phyloP scores from a whole-genome alignment of 1,139 yeast species.

The Hyphopichia burtonii region DNA sequence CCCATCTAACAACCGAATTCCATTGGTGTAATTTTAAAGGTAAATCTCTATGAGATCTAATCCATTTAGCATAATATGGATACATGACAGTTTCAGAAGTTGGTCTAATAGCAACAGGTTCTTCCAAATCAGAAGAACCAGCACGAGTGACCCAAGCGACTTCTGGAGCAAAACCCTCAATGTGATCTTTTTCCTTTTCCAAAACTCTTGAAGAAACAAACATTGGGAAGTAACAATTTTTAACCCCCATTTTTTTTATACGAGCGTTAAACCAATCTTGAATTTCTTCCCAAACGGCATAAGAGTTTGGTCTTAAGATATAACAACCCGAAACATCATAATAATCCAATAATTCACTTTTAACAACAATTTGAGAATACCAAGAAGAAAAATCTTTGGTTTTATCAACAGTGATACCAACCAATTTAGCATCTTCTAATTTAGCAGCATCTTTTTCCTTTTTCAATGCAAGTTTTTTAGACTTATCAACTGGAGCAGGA shows the following conservation, averaged over 20 bases:
- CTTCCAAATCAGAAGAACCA: constrained; percentile 90
- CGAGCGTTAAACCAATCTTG: constrained; percentile 80
- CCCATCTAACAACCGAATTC: constrained; percentile 99
- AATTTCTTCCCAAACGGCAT: constrained; percentile 91
- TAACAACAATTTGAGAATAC: constrained; percentile 94
- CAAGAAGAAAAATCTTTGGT: constrained; percentile 90
- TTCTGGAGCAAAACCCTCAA: constrained; percentile 99
- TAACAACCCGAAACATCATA: constrained; percentile 99
- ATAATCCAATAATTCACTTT: constrained; percentile 98
- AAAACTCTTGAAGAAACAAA: constrained; percentile 90
- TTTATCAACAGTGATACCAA: constrained; percentile 95
- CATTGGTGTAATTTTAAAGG: constrained; percentile 97
- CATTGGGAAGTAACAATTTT: constrained; percentile 98
- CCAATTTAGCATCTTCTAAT: constrained; percentile 84
- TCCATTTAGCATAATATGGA: constrained; percentile 99
- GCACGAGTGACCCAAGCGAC: constrained; percentile 99
- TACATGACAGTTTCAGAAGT: constrained; percentile 99
- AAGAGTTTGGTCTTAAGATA: constrained; percentile 94
- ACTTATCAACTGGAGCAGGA: constrained; percentile 26
- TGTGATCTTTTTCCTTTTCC: constrained; percentile 97
- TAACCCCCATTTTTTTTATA: constrained; percentile 87
- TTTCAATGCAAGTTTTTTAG: constrained; percentile 24
- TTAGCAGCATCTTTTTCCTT: constrained; percentile 50
- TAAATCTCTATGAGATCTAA: constrained; percentile 95
- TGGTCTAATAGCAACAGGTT: constrained; percentile 98